phyloP scores from a whole-genome alignment of 2,329 filamentous ascomycete species.

The Diplocarpon rosae region DNA sequence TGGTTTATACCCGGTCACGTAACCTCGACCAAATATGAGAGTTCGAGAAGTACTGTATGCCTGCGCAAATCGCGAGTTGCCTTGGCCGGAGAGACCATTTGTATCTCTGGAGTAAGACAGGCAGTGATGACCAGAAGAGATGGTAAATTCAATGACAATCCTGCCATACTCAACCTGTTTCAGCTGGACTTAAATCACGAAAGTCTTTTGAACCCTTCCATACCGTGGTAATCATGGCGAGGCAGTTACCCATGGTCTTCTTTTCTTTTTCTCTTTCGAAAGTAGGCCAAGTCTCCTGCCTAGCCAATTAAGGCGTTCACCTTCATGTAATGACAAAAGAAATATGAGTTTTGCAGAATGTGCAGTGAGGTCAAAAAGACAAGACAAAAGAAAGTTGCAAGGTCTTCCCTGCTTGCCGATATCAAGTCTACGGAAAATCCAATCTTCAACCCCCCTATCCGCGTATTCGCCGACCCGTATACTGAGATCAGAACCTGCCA shows the following conservation, averaged over 20 bases:
- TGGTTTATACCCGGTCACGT: too few relatives aligned
- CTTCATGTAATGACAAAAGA: slow-evolving; percentile 11
- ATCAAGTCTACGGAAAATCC: background rate
- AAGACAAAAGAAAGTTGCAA: slow-evolving; percentile 9
- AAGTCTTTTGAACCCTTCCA: background rate
- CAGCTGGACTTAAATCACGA: background rate
- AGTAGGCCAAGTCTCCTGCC: background rate
- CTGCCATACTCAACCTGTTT: background rate
- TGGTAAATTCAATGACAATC: background rate
- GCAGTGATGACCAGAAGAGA: background rate
- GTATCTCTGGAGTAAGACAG: too few relatives aligned
- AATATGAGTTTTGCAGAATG: slow-evolving; percentile 19
- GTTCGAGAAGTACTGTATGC: too few relatives aligned
- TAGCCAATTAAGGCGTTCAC: background rate
- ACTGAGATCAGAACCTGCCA: slow-evolving; percentile 1
- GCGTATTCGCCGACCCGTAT: background rate
- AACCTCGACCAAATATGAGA: too few relatives aligned
- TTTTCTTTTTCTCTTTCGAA: background rate
- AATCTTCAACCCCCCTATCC: background rate
- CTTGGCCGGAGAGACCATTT: too few relatives aligned
- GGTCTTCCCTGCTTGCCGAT: background rate
- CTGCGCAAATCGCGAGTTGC: too few relatives aligned
- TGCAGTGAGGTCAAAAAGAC: slow-evolving; percentile 17
- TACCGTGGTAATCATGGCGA: background rate
- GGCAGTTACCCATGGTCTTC: too few relatives aligned